Evolutionary conservation across 148 eudicot genomes (phyloP).

Genomic region (Persicaria maculosa): DNA sequence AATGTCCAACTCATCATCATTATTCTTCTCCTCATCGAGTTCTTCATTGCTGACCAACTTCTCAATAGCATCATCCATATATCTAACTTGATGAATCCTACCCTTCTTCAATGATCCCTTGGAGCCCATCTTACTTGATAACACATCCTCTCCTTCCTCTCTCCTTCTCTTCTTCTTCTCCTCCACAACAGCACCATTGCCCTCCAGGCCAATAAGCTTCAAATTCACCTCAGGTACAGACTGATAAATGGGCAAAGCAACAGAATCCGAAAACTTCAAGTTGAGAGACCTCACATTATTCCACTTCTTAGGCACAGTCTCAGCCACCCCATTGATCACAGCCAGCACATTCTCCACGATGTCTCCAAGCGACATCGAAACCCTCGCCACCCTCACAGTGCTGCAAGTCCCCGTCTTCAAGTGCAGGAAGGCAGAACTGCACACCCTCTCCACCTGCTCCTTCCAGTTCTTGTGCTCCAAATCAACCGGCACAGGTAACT

Average conservation of each 20-base stretch:
- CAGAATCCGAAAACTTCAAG: constrained; percentile 65
- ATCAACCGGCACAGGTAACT: constrained; percentile 68
- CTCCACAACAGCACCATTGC: constrained; percentile 7
- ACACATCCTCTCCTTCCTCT: constrained; percentile 21
- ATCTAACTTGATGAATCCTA: constrained; percentile 73
- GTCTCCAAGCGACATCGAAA: constrained; percentile 40
- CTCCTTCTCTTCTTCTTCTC: constrained; percentile 13
- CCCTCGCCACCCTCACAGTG: constrained; percentile 54
- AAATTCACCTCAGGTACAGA: constrained; percentile 57
- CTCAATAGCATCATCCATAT: constrained; percentile 54
- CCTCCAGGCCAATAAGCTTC: constrained; percentile 34
- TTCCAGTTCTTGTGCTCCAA: constrained; percentile 59
- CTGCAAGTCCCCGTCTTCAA: constrained; percentile 72
- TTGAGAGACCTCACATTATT: constrained; percentile 59
- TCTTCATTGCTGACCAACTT: constrained; percentile 19
- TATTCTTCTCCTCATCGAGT: constrained; percentile 11
- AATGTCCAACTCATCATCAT: background rate
- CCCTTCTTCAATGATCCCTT: constrained; percentile 37
- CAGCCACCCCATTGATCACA: constrained; percentile 47
- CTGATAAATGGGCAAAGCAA: constrained; percentile 79
- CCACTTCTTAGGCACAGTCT: constrained; percentile 59
- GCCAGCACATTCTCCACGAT: constrained; percentile 64
- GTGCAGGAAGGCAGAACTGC: constrained; percentile 43
- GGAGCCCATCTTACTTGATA: constrained; percentile 1
- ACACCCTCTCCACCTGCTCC: constrained; percentile 63